phyloP scores from a whole-genome alignment of 495 filamentous ascomycete species.

The Trypethelium eluteriae region DNA sequence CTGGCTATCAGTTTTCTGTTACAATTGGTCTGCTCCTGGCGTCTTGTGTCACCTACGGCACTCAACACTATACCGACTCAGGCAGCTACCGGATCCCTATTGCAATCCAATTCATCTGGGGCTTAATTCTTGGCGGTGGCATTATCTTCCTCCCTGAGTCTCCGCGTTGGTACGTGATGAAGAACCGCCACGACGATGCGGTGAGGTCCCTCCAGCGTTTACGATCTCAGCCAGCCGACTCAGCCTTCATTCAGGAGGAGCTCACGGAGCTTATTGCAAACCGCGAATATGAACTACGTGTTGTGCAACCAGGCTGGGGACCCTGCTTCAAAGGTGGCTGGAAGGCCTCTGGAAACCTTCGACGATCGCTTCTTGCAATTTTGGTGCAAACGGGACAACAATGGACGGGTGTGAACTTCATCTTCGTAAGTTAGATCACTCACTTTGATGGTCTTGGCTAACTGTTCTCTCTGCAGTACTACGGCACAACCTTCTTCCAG shows the following conservation, averaged over 20 bases:
- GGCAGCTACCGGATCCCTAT: slow-evolving; percentile 69
- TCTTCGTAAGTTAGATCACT: slow-evolving; percentile 47
- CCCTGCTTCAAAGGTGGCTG: slow-evolving; percentile 61
- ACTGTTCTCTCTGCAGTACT: slow-evolving; percentile 44
- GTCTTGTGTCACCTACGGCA: slow-evolving; percentile 64
- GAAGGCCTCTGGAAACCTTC: slow-evolving; percentile 54
- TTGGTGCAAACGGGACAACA: slow-evolving; percentile 72
- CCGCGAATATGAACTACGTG: slow-evolving; percentile 52
- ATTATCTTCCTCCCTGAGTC: slow-evolving; percentile 50
- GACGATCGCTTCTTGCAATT: slow-evolving; percentile 68
- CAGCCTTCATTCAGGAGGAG: slow-evolving; percentile 58
- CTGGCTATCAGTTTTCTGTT: slow-evolving; percentile 64
- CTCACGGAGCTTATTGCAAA: slow-evolving; percentile 65
- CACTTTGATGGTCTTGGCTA: background rate
- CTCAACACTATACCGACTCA: slow-evolving; percentile 50
- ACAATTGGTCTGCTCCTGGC: slow-evolving; percentile 68
- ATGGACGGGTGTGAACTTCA: slow-evolving; percentile 80
- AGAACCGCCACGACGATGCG: slow-evolving; percentile 42
- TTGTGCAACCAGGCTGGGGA: slow-evolving; percentile 46
- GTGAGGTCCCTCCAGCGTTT: slow-evolving; percentile 42
- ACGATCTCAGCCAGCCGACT: slow-evolving; percentile 50
- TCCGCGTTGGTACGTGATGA: slow-evolving; percentile 37
- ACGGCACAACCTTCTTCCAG: slow-evolving; percentile 70
- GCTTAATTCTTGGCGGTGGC: slow-evolving; percentile 52
- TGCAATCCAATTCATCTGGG: slow-evolving; percentile 59